Base-by-base conservation (phyloP, 1,284 basidiomycete species). In the Anthracocystis setariae region DNA sequence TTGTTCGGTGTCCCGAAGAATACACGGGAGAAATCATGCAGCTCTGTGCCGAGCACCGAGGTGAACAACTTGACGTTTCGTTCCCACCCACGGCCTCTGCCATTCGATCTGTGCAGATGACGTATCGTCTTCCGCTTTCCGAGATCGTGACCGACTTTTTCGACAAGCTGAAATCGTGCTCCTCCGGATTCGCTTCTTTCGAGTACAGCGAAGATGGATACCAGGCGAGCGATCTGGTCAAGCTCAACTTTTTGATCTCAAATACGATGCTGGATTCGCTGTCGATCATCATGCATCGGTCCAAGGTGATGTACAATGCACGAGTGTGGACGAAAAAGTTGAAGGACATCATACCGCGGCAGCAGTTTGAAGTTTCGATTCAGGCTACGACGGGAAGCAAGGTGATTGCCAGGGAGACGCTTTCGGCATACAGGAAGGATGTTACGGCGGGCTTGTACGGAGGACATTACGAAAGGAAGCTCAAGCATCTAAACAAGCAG, bases 401-500 rank as follows among this genome's bases (percentile, higher is more conserved):
- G 74, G 88, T 97, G 54, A 88, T 98, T 48, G 92, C 95, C 4
- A 88, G 94, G 47, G 94, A 96, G 83, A 94, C 84, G 74, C 77
- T 73, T 58, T 71, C 63, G 23, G 74, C 78, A 27, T 80, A 74
- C 43, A 33, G 73, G 5, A 74, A 95, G 58, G 95, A 98, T 77
- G 95, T 98, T 23, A 96, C 94, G 0, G 93, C 93, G 15, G 94
- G 94, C 0, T 84, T 97, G 42, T 96, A 96, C 78, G 93, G 93
- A 82, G 93, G 93, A 88, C 68, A 70, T 85, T 76, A 60, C 45
- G 71, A 77, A 32, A 54, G 76, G 23, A 81, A 81, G 56, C 58
- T 78, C 45, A 77, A 79, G 61, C 73, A 76, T 35, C 66, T 81
- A 32, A 67, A 75, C 49, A 79, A 81, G 55, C 79, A 82, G 55